Evolutionary conservation across 371 early-diverging fungal genomes (phyloP), one percentile per base, ranked within the genome.

Genomic region (Massospora cicadina): DNA sequence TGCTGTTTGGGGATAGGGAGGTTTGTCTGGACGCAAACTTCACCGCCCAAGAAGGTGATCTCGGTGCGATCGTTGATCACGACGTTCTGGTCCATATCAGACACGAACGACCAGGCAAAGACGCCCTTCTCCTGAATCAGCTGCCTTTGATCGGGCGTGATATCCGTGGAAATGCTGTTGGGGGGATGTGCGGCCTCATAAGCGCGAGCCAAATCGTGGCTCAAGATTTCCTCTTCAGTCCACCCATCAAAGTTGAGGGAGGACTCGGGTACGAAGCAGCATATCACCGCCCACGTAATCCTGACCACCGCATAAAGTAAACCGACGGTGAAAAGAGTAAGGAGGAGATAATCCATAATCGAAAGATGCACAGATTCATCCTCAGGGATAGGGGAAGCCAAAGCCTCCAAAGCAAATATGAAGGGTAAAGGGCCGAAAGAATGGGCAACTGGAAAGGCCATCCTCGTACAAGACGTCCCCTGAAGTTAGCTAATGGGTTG

Each of bases 111-210:
- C 82, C 89, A 89, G 12, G 90, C 90, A 10, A 82, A 80, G 0
- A 89, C 87, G 55, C 90, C 90, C 70, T 87, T 87, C 71, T 89
- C 90, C 71, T 83, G 84, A 59, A 89, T 88, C 26, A 79, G 78
- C 21, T 81, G 77, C 58, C 77, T 76, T 63, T 84, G 84, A 26
- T 82, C 77, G 28, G 77, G 69, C 1, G 84, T 83, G 60, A 86
- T 81, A 59, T 81, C 81, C n/a, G 84, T 83, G 21, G 84, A 76
- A 23, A 83, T 71, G 64, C 80, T 79, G 60, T 78, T 77, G 2
- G 83, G 82, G 23, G 86, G 84, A 68, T 82, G 72, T 28, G 75
- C 72, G 30, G 72, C 70, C 68, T 85, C 79, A 61, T 74, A 77
- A n/a, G 70, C 71, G 23, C 65, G 24, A 21, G 65, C 55, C 25